phyloP scores from a whole-genome alignment of 345 rosid genomes.

The Citrus cavaleriei region DNA sequence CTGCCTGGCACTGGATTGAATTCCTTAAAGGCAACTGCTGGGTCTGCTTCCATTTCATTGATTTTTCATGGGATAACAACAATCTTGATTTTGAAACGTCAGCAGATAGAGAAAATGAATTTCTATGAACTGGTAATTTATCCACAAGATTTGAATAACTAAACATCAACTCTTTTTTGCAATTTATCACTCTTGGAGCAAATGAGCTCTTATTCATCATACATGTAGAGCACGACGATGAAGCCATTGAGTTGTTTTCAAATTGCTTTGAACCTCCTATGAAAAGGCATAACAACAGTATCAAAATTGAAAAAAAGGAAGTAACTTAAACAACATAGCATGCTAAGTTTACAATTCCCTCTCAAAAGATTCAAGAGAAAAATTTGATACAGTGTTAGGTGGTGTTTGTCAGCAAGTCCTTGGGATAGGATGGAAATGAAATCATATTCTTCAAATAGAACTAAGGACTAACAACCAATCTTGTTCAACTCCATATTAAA shows the following conservation, averaged over 20 bases:
- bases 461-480: not conserved
- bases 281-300: not conserved
- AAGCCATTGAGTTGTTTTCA: conserved; percentile 29
- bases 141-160: conserved; percentile 13
- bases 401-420: too few species aligned
- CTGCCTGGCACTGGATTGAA: conserved; percentile 33
- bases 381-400: not conserved
- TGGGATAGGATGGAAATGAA: not conserved
- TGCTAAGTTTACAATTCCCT: not conserved
- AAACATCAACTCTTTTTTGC: conserved; percentile 17
- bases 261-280: not conserved
- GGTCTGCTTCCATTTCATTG: conserved; percentile 15
- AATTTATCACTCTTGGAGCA: conserved; percentile 12
- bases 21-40: conserved; percentile 9
- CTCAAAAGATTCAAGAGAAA: not conserved
- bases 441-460: not conserved
- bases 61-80: conserved; percentile 19
- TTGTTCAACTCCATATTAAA: not conserved
- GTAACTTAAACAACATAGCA: not conserved
- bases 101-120: conserved; percentile 17
- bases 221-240: conserved; percentile 26
- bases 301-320: not conserved
- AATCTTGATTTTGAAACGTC: conserved; percentile 20
- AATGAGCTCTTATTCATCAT: conserved; percentile 13
- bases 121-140: conserved; percentile 12